Evolutionary conservation across 2,329 filamentous ascomycete genomes (phyloP).

Genomic region (Juglanconis juglandina): DNA sequence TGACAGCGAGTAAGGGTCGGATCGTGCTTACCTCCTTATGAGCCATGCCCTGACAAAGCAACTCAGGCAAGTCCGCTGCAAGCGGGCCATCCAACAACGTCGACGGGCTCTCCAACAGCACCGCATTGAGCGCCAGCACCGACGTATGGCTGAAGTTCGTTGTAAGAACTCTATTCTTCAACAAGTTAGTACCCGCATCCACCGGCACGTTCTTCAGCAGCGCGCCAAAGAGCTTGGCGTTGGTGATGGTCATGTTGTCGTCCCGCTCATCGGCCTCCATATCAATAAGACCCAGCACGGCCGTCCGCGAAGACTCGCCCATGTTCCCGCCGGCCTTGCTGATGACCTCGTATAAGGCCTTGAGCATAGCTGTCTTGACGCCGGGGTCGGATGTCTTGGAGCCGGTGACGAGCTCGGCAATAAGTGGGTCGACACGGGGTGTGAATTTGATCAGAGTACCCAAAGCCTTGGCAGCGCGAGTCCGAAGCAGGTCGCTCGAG

Average conservation of each 20-base stretch:
- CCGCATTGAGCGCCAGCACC: constrained; percentile 81
- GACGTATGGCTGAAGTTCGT: constrained; percentile 73
- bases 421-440: constrained; percentile 89
- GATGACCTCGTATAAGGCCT: constrained; percentile 92
- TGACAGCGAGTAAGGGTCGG: not conserved
- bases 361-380: constrained; percentile 93
- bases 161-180: constrained; percentile 75
- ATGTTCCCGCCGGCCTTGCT: constrained; percentile 93
- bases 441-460: constrained; percentile 95
- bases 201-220: constrained; percentile 80
- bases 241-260: constrained; percentile 78
- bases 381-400: constrained; percentile 85
- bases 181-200: constrained; percentile 58
- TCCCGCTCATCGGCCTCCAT: constrained; percentile 73
- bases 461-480: constrained; percentile 85
- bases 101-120: constrained; percentile 75
- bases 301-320: constrained; percentile 81
- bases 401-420: constrained; percentile 88
- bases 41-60: constrained; percentile 75
- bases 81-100: constrained; percentile 64
- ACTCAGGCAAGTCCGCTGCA: constrained; percentile 69
- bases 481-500: constrained; percentile 82
- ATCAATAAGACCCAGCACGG: constrained; percentile 88
- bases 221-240: constrained; percentile 84
- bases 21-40: constrained; percentile 65